phyloP scores from a whole-genome alignment of 208 protist species.

The Trypanosoma brucei region DNA sequence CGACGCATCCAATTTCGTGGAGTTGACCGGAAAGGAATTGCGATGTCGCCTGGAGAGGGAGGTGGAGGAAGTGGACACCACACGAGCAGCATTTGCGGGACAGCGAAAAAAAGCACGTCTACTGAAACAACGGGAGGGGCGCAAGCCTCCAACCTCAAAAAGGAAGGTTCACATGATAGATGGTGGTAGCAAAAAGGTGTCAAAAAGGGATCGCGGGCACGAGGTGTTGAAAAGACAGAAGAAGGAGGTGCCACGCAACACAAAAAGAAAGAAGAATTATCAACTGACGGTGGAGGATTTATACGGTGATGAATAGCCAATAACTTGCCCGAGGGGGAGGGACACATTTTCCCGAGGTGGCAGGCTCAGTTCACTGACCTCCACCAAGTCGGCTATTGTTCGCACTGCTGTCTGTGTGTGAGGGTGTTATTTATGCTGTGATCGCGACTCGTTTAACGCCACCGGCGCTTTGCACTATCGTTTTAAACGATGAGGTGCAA shows the following conservation, averaged over 20 bases:
- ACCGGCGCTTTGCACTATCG: too few relatives aligned
- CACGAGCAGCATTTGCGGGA: slow-evolving; percentile 42
- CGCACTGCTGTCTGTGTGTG: too few relatives aligned
- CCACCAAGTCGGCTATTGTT: too few relatives aligned
- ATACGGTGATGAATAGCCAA: too few relatives aligned
- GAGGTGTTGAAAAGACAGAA: slow-evolving; percentile 1
- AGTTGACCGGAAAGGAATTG: slow-evolving; percentile 40
- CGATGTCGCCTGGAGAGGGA: slow-evolving; percentile 68
- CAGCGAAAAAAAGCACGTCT: slow-evolving; percentile 43
- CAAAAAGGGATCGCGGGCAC: slow-evolving; percentile 13
- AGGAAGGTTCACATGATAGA: slow-evolving; percentile 3
- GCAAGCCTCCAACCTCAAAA: slow-evolving; percentile 7
- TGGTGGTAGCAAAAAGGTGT: slow-evolving; percentile 5
- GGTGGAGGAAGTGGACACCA: slow-evolving; percentile 72
- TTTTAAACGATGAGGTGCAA: too few relatives aligned
- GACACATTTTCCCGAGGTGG: too few relatives aligned
- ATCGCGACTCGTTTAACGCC: too few relatives aligned
- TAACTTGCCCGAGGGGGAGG: too few relatives aligned
- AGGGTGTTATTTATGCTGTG: too few relatives aligned
- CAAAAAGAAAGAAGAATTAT: too few relatives aligned
- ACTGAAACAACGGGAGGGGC: slow-evolving; percentile 14
- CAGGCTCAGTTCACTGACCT: too few relatives aligned
- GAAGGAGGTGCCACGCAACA: not conserved
- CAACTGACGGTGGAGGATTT: too few relatives aligned
- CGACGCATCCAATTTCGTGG: slow-evolving; percentile 38